These are phyloP conservation scores for Mycogone perniciosa DNA, from an alignment of 2,329 filamentous ascomycete species.

Conservation along the genomic window DNA sequence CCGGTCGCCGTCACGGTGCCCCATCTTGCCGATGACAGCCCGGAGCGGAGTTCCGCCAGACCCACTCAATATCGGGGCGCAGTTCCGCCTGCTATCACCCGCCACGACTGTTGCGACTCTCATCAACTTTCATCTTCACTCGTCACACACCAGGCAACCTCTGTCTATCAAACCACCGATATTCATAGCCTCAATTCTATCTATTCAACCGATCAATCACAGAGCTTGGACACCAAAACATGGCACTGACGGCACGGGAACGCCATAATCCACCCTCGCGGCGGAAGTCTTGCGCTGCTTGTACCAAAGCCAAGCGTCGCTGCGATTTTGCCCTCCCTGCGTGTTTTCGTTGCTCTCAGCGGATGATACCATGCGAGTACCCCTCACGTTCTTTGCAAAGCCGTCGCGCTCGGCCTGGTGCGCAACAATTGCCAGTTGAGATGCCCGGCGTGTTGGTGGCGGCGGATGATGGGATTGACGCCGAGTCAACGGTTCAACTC, in stretches of 20 bases:
- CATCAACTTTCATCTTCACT: too few relatives aligned
- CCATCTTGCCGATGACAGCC: too few relatives aligned
- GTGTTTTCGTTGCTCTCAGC: conserved; percentile 46
- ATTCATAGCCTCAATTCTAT: too few relatives aligned
- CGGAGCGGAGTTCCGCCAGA: too few relatives aligned
- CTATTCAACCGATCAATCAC: too few relatives aligned
- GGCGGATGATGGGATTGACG: background rate
- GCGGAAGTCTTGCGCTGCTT: conserved; percentile 51
- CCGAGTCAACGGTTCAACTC: background rate
- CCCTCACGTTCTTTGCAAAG: conserved; percentile 15
- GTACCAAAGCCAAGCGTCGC: conserved; percentile 50
- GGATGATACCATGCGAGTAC: conserved; percentile 43
- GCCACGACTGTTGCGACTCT: too few relatives aligned
- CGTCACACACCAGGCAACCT: too few relatives aligned
- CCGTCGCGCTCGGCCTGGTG: background rate
- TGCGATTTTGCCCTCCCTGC: conserved; percentile 47
- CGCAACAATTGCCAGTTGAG: background rate
- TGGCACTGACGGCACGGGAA: conserved; percentile 30
- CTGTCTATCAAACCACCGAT: too few relatives aligned
- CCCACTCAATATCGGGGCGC: too few relatives aligned
- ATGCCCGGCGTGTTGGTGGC: background rate
- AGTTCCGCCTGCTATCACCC: too few relatives aligned
- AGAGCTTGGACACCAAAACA: background rate
- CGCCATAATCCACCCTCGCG: conserved; percentile 39
- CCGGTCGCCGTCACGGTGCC: too few relatives aligned